Evolutionary conservation across 2,329 filamentous ascomycete genomes (phyloP).

Genomic region (Periconia digitata): DNA sequence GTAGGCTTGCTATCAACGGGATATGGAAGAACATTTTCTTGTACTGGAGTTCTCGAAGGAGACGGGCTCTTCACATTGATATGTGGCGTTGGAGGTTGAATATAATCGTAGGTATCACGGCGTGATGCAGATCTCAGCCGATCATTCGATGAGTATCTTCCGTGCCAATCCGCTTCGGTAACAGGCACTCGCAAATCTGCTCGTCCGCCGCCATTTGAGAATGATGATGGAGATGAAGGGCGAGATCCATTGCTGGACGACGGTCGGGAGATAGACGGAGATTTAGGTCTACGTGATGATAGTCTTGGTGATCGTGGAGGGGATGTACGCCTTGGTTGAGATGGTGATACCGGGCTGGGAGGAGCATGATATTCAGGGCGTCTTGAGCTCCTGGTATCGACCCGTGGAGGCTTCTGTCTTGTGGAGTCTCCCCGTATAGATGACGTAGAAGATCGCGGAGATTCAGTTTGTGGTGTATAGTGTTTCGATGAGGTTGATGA

Average conservation of each 20-base stretch:
- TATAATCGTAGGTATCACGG: slow-evolving; percentile 30
- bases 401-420: slow-evolving; percentile 18
- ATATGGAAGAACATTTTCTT: slow-evolving; percentile 44
- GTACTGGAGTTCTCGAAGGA: slow-evolving; percentile 27
- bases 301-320: slow-evolving; percentile 34
- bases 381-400: slow-evolving; percentile 17
- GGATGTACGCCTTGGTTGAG: slow-evolving; percentile 16
- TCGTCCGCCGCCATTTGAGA: slow-evolving; percentile 18
- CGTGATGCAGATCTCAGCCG: slow-evolving; percentile 31
- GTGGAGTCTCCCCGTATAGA: slow-evolving; percentile 25
- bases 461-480: slow-evolving; percentile 22
- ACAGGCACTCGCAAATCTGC: slow-evolving; percentile 24
- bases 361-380: slow-evolving; percentile 18
- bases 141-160: slow-evolving; percentile 33
- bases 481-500: slow-evolving; percentile 32
- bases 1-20: slow-evolving; percentile 45
- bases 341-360: slow-evolving; percentile 32
- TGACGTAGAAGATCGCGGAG: slow-evolving; percentile 36
- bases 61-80: slow-evolving; percentile 38
- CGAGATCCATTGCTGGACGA: slow-evolving; percentile 28
- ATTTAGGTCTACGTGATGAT: slow-evolving; percentile 23
- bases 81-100: slow-evolving; percentile 30
- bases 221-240: slow-evolving; percentile 30
- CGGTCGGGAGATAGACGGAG: slow-evolving; percentile 28
- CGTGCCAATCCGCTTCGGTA: slow-evolving; percentile 32